These are phyloP conservation scores for Coriolopsis trogii DNA, from an alignment of 1,284 basidiomycete species.

Conservation along the genomic window DNA sequence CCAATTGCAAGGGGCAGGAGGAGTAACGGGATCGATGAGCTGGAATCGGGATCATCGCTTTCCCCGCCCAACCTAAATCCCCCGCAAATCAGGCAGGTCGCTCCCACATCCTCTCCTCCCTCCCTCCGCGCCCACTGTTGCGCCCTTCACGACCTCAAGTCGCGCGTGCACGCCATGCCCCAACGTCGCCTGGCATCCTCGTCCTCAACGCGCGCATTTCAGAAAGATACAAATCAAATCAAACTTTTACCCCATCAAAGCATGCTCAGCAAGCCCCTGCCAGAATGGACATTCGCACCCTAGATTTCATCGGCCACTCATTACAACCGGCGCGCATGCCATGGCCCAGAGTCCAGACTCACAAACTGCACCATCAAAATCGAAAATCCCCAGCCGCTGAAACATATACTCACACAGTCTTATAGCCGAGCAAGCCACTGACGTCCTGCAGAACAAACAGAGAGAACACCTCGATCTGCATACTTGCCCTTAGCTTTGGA, in stretches of 20 bases:
- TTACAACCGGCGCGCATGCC: not conserved
- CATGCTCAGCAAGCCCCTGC: too few species aligned
- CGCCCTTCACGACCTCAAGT: too few species aligned
- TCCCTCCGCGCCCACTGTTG: not conserved
- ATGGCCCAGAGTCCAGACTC: not conserved
- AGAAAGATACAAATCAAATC: too few species aligned
- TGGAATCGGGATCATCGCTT: not conserved
- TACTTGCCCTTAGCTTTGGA: too few species aligned
- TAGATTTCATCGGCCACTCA: slow-evolving; percentile 20
- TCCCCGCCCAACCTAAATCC: slow-evolving; percentile 6
- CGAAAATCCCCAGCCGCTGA: not conserved
- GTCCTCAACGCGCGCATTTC: too few species aligned
- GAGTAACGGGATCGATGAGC: slow-evolving; percentile 7
- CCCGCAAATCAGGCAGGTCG: slow-evolving; percentile 18
- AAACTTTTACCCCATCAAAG: too few species aligned
- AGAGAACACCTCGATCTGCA: too few species aligned
- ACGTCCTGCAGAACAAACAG: not conserved
- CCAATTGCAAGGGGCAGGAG: not conserved
- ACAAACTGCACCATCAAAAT: not conserved
- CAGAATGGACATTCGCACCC: slow-evolving; percentile 20
- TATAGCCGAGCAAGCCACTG: not conserved
- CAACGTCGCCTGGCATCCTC: too few species aligned
- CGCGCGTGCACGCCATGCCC: too few species aligned
- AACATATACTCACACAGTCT: not conserved
- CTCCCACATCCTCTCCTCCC: slow-evolving; percentile 17